phyloP scores from a whole-genome alignment of 306 rosid species.

The Purshia tridentata region DNA sequence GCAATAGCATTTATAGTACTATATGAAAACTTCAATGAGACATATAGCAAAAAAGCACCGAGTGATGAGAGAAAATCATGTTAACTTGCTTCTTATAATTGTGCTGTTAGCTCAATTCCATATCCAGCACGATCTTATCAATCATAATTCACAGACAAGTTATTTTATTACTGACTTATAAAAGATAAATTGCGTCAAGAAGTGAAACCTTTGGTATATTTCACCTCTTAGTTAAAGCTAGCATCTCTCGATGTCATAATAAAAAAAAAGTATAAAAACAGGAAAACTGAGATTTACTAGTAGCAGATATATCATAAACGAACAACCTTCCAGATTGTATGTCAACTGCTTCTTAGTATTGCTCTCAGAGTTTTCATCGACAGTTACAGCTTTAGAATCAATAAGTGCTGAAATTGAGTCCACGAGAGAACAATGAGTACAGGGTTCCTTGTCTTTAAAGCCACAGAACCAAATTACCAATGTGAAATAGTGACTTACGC shows the following conservation, averaged over 20 bases:
- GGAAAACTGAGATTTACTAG: not conserved
- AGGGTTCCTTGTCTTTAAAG: constrained; percentile 4
- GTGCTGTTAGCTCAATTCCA: too few species aligned
- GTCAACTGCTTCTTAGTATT: constrained; percentile 16
- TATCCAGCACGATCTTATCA: too few species aligned
- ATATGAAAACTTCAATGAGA: too few species aligned
- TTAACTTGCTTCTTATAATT: too few species aligned
- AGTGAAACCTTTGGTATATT: too few species aligned
- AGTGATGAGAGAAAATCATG: too few species aligned
- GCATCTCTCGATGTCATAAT: not conserved
- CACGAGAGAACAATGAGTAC: constrained; percentile 4
- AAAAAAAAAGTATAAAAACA: not conserved
- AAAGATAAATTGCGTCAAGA: too few species aligned
- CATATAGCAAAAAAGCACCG: too few species aligned
- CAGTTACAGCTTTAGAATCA: constrained; percentile 51
- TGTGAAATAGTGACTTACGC: constrained; percentile 44
- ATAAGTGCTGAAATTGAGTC: constrained; percentile 50
- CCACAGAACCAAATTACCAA: not conserved
- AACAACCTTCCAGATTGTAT: constrained; percentile 1
- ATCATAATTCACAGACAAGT: too few species aligned
- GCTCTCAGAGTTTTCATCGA: constrained; percentile 35
- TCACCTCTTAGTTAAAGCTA: too few species aligned
- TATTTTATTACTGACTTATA: too few species aligned
- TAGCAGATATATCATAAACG: not conserved
- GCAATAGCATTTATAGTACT: too few species aligned